phyloP scores from a whole-genome alignment of 2,329 filamentous ascomycete species.

The Diplodia seriata region DNA sequence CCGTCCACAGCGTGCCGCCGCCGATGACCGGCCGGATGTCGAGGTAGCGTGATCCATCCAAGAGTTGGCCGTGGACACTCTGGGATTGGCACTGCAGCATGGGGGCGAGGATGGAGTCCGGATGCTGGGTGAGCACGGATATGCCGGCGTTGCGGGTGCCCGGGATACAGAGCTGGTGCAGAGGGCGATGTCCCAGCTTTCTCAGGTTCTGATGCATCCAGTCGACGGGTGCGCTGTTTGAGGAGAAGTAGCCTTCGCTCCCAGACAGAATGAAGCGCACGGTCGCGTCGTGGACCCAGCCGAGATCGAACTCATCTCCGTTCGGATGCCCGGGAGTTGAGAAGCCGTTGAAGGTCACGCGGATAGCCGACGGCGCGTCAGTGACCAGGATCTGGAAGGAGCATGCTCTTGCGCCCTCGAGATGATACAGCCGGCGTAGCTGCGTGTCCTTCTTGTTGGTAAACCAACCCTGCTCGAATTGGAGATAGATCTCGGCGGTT shows the following conservation, averaged over 20 bases:
- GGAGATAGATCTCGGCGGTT: not conserved
- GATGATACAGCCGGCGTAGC: not conserved
- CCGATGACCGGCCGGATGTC: constrained; percentile 55
- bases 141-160: constrained; percentile 60
- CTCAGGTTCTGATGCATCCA: constrained; percentile 53
- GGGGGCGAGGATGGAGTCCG: constrained; percentile 43
- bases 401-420: not conserved
- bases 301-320: constrained; percentile 34
- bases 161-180: constrained; percentile 58
- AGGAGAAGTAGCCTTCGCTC: constrained; percentile 47
- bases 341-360: not conserved
- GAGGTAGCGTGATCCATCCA: constrained; percentile 56
- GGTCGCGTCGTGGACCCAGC: constrained; percentile 45
- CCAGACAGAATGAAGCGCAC: constrained; percentile 50
- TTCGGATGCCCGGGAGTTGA: not conserved
- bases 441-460: not conserved
- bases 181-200: constrained; percentile 48
- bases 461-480: not conserved
- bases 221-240: constrained; percentile 44
- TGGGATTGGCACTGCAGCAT: constrained; percentile 36
- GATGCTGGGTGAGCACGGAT: constrained; percentile 49
- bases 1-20: constrained; percentile 50
- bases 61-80: constrained; percentile 56
- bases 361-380: not conserved
- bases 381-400: not conserved